Conservation (phyloP, 164 flowering plant species). For the Akebia trifoliata region DNA sequence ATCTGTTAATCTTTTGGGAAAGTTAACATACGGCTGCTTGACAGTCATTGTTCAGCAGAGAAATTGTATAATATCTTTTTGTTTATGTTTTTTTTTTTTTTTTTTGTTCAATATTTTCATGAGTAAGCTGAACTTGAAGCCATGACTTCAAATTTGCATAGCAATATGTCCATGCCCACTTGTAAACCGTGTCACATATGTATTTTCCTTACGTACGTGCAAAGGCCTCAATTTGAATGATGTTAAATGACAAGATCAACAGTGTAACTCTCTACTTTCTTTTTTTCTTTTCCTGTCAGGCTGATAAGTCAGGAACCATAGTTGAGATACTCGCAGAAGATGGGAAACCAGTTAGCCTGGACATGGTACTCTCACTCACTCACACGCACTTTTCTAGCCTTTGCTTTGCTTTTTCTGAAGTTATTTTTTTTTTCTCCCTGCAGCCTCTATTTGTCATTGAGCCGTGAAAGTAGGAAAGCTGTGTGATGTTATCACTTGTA, state of each 20-base stretch:
- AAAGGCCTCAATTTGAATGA: background rate
- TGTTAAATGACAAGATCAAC: background rate
- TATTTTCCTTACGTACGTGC: too few species aligned
- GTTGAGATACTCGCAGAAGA: conserved; percentile 46
- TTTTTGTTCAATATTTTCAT: too few species aligned
- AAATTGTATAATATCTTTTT: too few species aligned
- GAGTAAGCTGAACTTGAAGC: too few species aligned
- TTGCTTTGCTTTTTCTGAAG: background rate
- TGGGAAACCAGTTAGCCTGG: conserved; percentile 63
- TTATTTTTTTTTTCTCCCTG: conserved; percentile 7
- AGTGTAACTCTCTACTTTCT: background rate
- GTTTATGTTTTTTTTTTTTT: too few species aligned
- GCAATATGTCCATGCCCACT: too few species aligned
- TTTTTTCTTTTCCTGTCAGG: conserved; percentile 26
- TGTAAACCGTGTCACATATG: background rate
- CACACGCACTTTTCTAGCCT: conserved; percentile 3
- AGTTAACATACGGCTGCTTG: too few species aligned
- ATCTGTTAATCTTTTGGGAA: too few species aligned
- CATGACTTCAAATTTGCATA: too few species aligned
- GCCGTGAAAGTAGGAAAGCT: conserved; percentile 25
- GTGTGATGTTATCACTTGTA: background rate
- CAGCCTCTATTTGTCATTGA: conserved; percentile 54
- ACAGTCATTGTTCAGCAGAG: too few species aligned
- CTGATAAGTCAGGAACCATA: conserved; percentile 60
- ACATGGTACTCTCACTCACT: conserved; percentile 32